Evolutionary conservation across 768 basidiomycete species (phyloP), one percentile per base, ranked within the genome.

Genomic region (Melanogaster broomeanus): DNA sequence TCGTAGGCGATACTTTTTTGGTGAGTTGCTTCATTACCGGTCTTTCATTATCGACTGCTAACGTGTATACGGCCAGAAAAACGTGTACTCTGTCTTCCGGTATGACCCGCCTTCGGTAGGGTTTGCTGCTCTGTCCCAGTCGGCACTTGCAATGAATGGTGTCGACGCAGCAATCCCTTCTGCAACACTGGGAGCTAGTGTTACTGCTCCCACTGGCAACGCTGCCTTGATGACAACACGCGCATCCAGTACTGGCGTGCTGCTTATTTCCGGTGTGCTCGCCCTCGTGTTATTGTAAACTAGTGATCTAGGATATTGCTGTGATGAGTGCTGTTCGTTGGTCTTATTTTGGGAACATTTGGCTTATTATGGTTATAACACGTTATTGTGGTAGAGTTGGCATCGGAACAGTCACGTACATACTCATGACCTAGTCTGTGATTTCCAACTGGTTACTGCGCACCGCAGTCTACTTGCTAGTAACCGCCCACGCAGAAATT

Each of bases 1-100:
- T 97, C 59, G 74, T 97, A 25, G 95, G 94, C 30, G 93, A 94
- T 61, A 87, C 90, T 0, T 94, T 94, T 75, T 79, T 95, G 24
- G 65, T 55, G n/a, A 43, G 65, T 4, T 5, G 4, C 13, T 24
- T 3, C 19, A 12, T 37, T 9, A 6, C 7, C 39, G 12, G 24
- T 25, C 27, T 5, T n/a, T 30, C 27, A n/a, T 11, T 41, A 8
- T 19, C 40, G 6, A 7, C n/a, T 11, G n/a, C 40, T 57, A 42
- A 61, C 45, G 11, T 7, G 18, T 4, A 11, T 10, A 8, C 9
- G 31, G 24, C 38, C 30, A 81, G 64, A 83, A 83, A 65, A 83
- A 82, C 59, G 79, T 80, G 22, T 81, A 82, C 62, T 74, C 78
- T 11, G 76, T 83, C 0, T 81, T 74, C 61, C 69, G 79, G 21